These are phyloP conservation scores for Penstemon barbatus DNA, from an alignment of 257 asterid genomes.

Conservation along the genomic window DNA sequence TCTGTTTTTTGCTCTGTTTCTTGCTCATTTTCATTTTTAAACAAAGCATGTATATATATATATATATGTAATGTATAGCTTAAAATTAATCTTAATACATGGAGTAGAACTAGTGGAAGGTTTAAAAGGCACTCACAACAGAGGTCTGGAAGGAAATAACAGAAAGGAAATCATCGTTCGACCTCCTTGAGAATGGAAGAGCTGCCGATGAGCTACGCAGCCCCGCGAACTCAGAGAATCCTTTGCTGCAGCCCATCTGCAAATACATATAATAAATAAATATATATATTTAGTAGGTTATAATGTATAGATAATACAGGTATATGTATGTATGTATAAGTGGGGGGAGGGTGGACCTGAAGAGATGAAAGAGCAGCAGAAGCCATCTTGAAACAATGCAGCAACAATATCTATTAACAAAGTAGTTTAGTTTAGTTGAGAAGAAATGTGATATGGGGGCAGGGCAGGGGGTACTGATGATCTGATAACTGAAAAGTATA, in stretches of 20 bases:
- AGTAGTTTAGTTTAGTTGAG: slow-evolving; percentile 18
- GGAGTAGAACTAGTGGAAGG: background rate
- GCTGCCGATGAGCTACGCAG: slow-evolving; percentile 67
- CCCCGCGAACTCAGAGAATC: slow-evolving; percentile 80
- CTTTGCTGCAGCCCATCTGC: slow-evolving; percentile 72
- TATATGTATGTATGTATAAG: background rate
- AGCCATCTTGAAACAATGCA: slow-evolving; percentile 55
- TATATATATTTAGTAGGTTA: background rate
- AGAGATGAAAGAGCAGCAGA: slow-evolving; percentile 85
- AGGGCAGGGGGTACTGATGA: slow-evolving; percentile 30
- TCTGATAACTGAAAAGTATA: slow-evolving; percentile 9
- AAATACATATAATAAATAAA: background rate
- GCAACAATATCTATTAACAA: slow-evolving; percentile 25
- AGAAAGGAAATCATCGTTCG: slow-evolving; percentile 66
- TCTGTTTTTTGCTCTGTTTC: no score
- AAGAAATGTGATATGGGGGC: slow-evolving; percentile 19
- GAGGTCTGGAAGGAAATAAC: slow-evolving; percentile 75
- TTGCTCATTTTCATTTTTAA: no score
- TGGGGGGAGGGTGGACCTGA: slow-evolving; percentile 43
- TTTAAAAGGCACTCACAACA: slow-evolving; percentile 50
- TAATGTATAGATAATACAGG: background rate
- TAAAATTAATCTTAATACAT: no score
- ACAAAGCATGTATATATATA: no score
- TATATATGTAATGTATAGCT: no score
- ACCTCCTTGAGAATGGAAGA: slow-evolving; percentile 56